Evolutionary conservation across 257 asterid species (phyloP), one percentile per base, ranked within the genome.

Genomic region (Scutellaria galericulata): DNA sequence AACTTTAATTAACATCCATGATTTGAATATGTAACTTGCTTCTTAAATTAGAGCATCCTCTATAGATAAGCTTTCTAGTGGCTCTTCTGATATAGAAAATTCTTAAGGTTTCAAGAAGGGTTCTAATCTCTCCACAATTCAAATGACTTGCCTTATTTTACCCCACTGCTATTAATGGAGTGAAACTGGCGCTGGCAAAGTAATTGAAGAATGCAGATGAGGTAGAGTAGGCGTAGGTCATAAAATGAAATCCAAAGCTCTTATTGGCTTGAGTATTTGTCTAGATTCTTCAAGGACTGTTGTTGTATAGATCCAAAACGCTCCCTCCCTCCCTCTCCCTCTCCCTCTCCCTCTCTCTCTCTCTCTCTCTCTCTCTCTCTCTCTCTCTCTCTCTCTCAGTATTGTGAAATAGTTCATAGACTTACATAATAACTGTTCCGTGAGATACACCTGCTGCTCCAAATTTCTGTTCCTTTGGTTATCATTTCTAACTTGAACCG

Each of bases 401-500:
- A 31, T 31, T 31, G 37, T 31, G 37, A 31, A 31, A 31, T 31
- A 2, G 37, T 31, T 31, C 37, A 31, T 31, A 3, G 37, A 57
- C 46, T 47, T 47, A 18, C 41, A 51, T 37, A 18, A 22, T 35
- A 42, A 53, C 55, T 68, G 9, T 9, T 56, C 1, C 42, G 5
- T 52, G 44, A 48, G 22, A 41, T 71, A 56, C 48, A 61, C 67
- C 61, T 55, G 40, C 42, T 18, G 39, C 24, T 64, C 15, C 59
- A 14, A 20, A 5, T 48, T 68, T 65, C 9, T 52, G 15, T 39
- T 68, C 45, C 60, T 66, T 60, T 15, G n/a, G 46, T 66, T 52
- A 35, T 27, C 20, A 22, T 52, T 58, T 64, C 67, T 73, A 45
- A 80, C 78, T 22, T 64, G 55, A 54, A 22, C n/a, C 18, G 12